These are phyloP conservation scores for Cercospora canescens DNA, from an alignment of 2,329 filamentous ascomycete species.

Conservation along the genomic window DNA sequence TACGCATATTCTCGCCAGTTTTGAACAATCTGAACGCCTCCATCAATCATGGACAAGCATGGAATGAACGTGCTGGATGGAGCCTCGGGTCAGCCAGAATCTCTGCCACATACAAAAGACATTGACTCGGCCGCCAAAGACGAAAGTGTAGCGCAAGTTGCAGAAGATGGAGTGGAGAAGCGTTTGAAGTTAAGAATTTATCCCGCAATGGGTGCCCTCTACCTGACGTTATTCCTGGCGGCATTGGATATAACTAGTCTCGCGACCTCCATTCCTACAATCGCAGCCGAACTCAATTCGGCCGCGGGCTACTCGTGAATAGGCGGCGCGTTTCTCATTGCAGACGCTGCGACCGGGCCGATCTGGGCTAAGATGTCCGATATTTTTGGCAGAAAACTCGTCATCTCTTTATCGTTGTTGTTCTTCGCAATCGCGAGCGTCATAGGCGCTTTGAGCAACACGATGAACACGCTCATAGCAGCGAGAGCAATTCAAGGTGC, in stretches of 20 bases:
- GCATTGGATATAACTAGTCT: constrained; percentile 58
- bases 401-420: constrained; percentile 49
- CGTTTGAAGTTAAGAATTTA: background rate
- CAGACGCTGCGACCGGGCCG: constrained; percentile 65
- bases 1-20: background rate
- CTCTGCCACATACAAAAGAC: background rate
- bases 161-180: background rate
- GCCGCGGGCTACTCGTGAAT: constrained; percentile 79
- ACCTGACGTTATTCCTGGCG: constrained; percentile 29
- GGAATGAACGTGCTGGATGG: background rate
- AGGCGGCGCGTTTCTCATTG: constrained; percentile 70
- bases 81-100: background rate
- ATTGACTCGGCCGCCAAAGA: background rate
- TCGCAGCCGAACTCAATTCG: constrained; percentile 63
- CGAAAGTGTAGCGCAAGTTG: background rate
- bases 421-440: constrained; percentile 53
- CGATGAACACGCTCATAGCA: background rate
- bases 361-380: constrained; percentile 66
- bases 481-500: background rate
- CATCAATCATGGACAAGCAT: background rate
- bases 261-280: constrained; percentile 66
- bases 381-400: constrained; percentile 58
- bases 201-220: background rate
- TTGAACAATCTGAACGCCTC: background rate
- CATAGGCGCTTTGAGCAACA: constrained; percentile 44